Evolutionary conservation across 2,329 filamentous ascomycete species (phyloP), one percentile per base, ranked within the genome.

Genomic region (Chaetomium globosum): DNA sequence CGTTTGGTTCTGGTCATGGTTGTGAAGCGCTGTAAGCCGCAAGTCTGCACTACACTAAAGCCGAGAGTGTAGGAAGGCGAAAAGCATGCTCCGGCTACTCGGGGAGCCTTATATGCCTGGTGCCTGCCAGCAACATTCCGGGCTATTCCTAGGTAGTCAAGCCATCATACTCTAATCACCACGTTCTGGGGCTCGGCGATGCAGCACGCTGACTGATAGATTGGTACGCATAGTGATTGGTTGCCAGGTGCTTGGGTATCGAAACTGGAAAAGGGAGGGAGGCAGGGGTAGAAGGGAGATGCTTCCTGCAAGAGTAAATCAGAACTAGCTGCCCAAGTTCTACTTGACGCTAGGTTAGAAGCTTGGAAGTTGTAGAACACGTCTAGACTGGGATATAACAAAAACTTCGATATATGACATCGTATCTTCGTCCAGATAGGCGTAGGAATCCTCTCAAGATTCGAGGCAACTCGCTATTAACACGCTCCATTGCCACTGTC

Each of bases 391-490:
- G 51, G 5, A 33, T 21, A 33, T 21, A n/a, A 54, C 26, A 30
- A 54, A 30, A 30, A 53, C 5, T 30, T 54, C 16, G 31, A 30
- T 48, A 39, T 59, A 64, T 64, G 62, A 56, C 62, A 64, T 60
- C 62, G 60, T 64, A 59, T 64, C 62, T 55, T 64, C 62, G 56
- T 64, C 57, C 62, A 55, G 56, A 64, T 59, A 60, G 57, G 59
- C 62, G 28, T 51, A 2, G 16, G 26, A 55, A 59, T 33, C 57
- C 51, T 53, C 39, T 28, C 46, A 52, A 43, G 33, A 31, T 26
- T 28, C n/a, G 28, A 30, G 26, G 48, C 30, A 56, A 57, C 55
- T 33, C 31, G 55, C 55, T 59, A 63, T 59, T 57, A 63, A 53
- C 53, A 53, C 13, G 10, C 23, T 10, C 31, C 23, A 19, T 59